Evolutionary conservation across 2,329 filamentous ascomycete genomes (phyloP).

Genomic region (Fulvia fulva): DNA sequence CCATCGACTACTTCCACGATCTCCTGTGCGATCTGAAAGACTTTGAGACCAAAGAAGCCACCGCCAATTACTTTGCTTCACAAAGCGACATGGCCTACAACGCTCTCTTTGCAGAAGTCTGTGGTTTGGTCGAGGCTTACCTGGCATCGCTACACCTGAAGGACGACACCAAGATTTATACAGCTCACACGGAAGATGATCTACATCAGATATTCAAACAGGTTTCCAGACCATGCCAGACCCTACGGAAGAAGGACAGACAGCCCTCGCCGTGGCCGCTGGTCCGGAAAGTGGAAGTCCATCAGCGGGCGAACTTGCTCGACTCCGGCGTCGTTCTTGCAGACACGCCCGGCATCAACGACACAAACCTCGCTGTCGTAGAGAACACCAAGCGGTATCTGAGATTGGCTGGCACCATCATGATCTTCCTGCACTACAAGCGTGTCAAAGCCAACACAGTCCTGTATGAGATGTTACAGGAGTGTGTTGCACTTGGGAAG

Average conservation of each 20-base stretch:
- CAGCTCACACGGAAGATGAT: neutral
- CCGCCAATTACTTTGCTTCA: slow-evolving; percentile 4
- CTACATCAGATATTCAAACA: slow-evolving; percentile 2
- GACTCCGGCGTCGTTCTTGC: slow-evolving; percentile 16
- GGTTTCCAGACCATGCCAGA: slow-evolving; percentile 1
- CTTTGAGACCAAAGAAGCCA: slow-evolving; percentile 2
- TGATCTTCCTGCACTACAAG: slow-evolving; percentile 7
- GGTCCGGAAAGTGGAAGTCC: slow-evolving; percentile 11
- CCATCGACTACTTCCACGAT: slow-evolving; percentile 8
- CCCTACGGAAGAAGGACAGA: neutral
- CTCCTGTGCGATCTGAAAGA: slow-evolving; percentile 9
- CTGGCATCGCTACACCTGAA: neutral
- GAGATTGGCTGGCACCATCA: slow-evolving; percentile 8
- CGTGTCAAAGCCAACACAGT: slow-evolving; percentile 8
- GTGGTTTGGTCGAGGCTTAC: neutral
- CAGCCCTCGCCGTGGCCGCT: slow-evolving; percentile 15
- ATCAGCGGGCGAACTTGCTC: slow-evolving; percentile 14
- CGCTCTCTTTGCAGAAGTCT: neutral
- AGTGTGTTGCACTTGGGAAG: slow-evolving; percentile 15
- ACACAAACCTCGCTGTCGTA: slow-evolving; percentile 17
- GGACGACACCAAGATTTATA: slow-evolving; percentile 4
- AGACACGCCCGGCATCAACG: slow-evolving; percentile 21
- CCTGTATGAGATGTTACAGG: slow-evolving; percentile 8
- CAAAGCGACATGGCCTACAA: no score
- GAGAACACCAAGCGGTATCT: slow-evolving; percentile 17